Percentiles rank a stretch among this genome's conserved stretches.
These are phyloP conservation scores for Litchi chinensis DNA, from an alignment of 345 rosid genomes.

Conservation along the genomic window DNA sequence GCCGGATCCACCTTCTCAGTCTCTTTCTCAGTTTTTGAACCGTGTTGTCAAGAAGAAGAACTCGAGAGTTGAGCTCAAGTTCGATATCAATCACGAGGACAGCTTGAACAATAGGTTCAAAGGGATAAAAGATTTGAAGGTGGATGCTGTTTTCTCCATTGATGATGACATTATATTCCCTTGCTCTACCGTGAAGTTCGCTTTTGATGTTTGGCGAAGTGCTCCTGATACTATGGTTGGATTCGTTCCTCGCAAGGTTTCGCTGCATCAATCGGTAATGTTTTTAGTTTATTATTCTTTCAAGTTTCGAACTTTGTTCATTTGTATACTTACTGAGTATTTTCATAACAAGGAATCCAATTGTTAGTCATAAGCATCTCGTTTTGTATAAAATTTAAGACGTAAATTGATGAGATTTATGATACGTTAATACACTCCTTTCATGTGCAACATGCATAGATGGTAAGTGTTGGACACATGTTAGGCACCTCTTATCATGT, in stretches of 20 bases:
- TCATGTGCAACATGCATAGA: no score
- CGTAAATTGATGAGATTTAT: no score
- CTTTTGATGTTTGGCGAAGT: conserved; percentile 89
- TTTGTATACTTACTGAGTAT: no score
- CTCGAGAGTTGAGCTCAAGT: conserved; percentile 60
- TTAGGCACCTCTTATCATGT: no score
- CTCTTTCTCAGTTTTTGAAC: conserved; percentile 54
- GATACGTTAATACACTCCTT: no score
- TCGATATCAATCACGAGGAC: conserved; percentile 82
- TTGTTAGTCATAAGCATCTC: not conserved
- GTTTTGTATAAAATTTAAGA: no score
- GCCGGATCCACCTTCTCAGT: conserved; percentile 84
- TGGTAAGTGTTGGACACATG: no score
- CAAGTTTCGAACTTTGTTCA: not conserved
- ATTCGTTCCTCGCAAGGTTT: conserved; percentile 86
- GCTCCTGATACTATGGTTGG: conserved; percentile 92
- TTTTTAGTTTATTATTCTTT: not conserved
- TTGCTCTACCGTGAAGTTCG: conserved; percentile 81
- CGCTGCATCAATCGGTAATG: conserved; percentile 69
- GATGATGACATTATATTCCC: conserved; percentile 95
- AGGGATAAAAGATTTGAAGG: conserved; percentile 70
- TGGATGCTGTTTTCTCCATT: conserved; percentile 87
- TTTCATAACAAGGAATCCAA: not conserved
- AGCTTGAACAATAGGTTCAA: conserved; percentile 95
- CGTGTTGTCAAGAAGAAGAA: conserved; percentile 46